These are phyloP conservation scores for Phialophora chinensis DNA, from an alignment of 2,329 filamentous ascomycete species.

Conservation along the genomic window DNA sequence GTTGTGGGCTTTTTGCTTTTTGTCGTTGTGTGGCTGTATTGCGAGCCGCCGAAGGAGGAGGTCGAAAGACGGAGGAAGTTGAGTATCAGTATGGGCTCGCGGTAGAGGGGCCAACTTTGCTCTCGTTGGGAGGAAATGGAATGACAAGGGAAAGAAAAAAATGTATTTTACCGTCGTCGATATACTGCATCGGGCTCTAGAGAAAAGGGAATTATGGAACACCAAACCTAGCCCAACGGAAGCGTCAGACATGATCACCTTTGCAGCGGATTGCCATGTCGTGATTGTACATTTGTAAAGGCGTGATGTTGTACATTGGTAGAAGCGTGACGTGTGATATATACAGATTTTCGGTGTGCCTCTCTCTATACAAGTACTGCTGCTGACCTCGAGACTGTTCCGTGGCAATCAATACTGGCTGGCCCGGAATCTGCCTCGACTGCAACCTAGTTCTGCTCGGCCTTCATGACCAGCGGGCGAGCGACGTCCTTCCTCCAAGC, in stretches of 20 bases:
- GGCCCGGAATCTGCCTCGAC: too few species aligned
- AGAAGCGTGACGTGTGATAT: too few species aligned
- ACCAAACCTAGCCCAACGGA: neutral
- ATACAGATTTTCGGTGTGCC: neutral
- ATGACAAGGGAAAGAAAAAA: neutral
- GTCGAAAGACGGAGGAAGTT: conserved; percentile 30
- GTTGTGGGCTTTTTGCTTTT: conserved; percentile 84
- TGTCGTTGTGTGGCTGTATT: conserved; percentile 85
- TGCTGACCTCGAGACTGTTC: neutral
- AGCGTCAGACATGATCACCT: neutral
- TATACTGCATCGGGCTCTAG: neutral
- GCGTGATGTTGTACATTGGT: neutral
- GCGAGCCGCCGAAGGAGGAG: conserved; percentile 57
- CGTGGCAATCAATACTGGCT: too few species aligned
- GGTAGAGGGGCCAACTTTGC: conserved; percentile 9
- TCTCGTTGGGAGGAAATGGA: neutral
- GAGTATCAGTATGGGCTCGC: conserved; percentile 27
- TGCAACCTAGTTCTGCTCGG: too few species aligned
- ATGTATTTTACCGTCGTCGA: neutral
- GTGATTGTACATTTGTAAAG: neutral
- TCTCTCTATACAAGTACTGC: neutral
- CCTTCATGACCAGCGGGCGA: too few species aligned
- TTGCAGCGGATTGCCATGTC: neutral
- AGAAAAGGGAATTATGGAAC: neutral
- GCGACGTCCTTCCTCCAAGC: too few species aligned